phyloP scores from a whole-genome alignment of 192 early-diverging fungal genomes.

The Neocallimastix lanati region DNA sequence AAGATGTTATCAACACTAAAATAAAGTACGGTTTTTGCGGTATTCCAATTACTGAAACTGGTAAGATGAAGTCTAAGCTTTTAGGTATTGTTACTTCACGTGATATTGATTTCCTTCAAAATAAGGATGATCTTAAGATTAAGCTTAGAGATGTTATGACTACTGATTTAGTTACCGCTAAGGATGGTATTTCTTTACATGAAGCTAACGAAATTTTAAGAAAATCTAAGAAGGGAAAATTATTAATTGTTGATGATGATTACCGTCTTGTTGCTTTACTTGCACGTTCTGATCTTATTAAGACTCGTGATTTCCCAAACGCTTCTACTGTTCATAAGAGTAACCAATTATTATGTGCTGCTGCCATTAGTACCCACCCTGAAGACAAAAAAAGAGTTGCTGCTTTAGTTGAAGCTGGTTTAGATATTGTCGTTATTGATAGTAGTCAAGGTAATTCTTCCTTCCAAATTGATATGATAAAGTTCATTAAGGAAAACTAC shows the following conservation, averaged over 20 bases:
- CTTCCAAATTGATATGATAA: too few relatives aligned
- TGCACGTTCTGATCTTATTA: constrained; percentile 85
- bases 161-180: constrained; percentile 66
- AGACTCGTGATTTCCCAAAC: constrained; percentile 88
- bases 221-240: constrained; percentile 86
- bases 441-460: constrained; percentile 89
- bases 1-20: constrained; percentile 78
- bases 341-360: constrained; percentile 85
- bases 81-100: constrained; percentile 91
- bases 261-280: constrained; percentile 76
- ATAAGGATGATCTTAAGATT: constrained; percentile 29
- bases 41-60: constrained; percentile 84
- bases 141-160: constrained; percentile 71
- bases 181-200: constrained; percentile 68
- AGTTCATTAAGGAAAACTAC: constrained; percentile 76
- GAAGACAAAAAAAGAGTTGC: constrained; percentile 69
- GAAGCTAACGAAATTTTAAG: constrained; percentile 81
- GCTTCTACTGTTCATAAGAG: constrained; percentile 62
- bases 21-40: constrained; percentile 77
- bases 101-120: constrained; percentile 78
- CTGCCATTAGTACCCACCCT: constrained; percentile 77
- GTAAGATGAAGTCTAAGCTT: constrained; percentile 72
- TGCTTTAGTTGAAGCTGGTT: constrained; percentile 76
- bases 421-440: constrained; percentile 93
- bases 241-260: constrained; percentile 75